Evolutionary conservation across 2,329 filamentous ascomycete species (phyloP), one percentile per base, ranked within the genome.

Genomic region (Fusarium falciforme): DNA sequence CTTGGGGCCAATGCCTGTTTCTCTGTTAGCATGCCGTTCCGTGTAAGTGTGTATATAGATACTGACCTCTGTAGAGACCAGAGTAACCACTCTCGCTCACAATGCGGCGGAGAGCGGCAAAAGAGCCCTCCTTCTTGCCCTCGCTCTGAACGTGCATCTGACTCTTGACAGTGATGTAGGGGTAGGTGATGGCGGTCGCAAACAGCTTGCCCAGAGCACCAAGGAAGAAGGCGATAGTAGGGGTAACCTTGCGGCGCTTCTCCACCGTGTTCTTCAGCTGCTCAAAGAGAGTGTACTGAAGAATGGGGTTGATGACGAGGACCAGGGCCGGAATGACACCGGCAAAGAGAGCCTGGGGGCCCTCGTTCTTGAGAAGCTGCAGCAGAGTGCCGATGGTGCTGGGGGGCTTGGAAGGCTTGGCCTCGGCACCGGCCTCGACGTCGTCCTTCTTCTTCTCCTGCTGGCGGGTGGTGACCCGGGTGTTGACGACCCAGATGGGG

Each of bases 401-500:
- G 20, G 92, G 92, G 27, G 88, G 82, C 81, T 89, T 91, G 70
- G 79, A 76, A 68, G 81, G 81, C 69, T 80, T 78, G 31, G 78
- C 74, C 40, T 77, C 76, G 55, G 74, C 79, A 55, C 83, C 85
- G 25, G 82, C 82, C 68, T 86, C 82, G 64, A 85, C 75, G 66
- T 84, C 83, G 73, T 85, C 81, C 74, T 86, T 82, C 75, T 85
- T 83, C 71, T 85, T 82, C 72, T 84, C 81, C 74, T 90, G 90
- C 85, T 93, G 93, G 79, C 94, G 91, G 59, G 96, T 96, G 25
- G 96, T 99, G 93, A 99, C 97, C 80, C 96, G 93, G 64, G 96
- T 99, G 88, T 99, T 99, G 83, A 99, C 88, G 61, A 99, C 96
- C 96, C 96, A 99, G 85, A 99, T 99, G 55, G 96, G 96, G 87